Base-by-base conservation (phyloP, 306 rosid genomes). In the Hippophae tibetana region DNA sequence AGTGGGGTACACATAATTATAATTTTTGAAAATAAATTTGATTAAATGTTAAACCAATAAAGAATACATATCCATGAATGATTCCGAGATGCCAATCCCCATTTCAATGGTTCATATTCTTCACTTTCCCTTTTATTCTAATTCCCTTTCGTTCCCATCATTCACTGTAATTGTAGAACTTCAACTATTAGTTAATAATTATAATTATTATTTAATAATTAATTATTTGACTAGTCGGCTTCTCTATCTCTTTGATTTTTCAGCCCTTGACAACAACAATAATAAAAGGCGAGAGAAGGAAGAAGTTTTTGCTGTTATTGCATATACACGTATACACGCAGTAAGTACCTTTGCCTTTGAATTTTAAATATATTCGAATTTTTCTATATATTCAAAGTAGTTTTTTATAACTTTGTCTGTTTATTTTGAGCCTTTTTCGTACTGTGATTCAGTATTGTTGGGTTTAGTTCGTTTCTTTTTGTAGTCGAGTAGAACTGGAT, bases 181-280 rank as follows among this genome's bases (percentile, higher is more conserved):
- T 18, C 23, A 18, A 18, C 23, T 18, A 18, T 18, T 18, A 18
- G 23, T 18, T 18, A 18, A 18, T 18, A 18, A 18, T 18, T 18
- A 18, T 18, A 18, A 18, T 18, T 7, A 56, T n/a, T 57, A 13
- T 12, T 14, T 26, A 12, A 18, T 42, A 23, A 13, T 49, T 54
- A 9, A 12, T 23, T 23, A 49, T 47, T 47, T 27, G 44, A 60
- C 54, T 26, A 7, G 44, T 18, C n/a, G 49, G 25, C 14, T 42
- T 10, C 13, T 42, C 8, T 9, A 5, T 9, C 38, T 10, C 48
- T 47, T 53, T 50, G 47, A 62, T 62, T 62, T 62, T 41, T 62
- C 51, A 10, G 66, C 47, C 57, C 23, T 8, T 57, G 13, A 40
- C 40, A 62, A 62, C 14, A 50, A 57, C 10, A 7, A 56, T 7